Base-by-base conservation (phyloP, 768 basidiomycete genomes). In the Boletus eberwhitei region DNA sequence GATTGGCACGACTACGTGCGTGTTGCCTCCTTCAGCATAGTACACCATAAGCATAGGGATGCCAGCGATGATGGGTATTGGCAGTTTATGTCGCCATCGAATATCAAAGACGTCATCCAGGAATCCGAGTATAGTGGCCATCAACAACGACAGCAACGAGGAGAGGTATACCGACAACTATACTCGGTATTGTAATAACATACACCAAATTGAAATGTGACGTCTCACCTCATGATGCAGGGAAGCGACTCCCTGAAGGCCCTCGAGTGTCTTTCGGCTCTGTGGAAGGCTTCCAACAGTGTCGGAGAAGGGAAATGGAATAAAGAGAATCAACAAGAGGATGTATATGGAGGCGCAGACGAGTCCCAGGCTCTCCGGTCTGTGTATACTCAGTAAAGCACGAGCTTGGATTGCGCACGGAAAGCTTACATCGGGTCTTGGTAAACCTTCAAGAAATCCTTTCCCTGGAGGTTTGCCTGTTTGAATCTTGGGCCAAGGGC, bases 21-120 rank as follows among this genome's bases (percentile, higher is more conserved):
- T 99, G 61, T 94, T 86, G 9, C 97, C 97, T 11, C 83, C 82
- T 63, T 96, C 96, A 2, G 97, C 93, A 70, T 90, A 96, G 72
- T 98, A 99, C 9, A 98, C 96, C 75, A 98, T 87, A 24, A 99
- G 78, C 19, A 98, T 80, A 3, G 97, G 97, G 16, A 99, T 90
- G 21, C 91, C 90, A 0, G 93, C 96, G 57, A 99, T 90, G 66
- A 99, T 83, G 0, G 97, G 97, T 50, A 99, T 95, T 0, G 97
- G 97, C 13, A 99, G 74, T 70, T 99, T 99, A 73, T 98, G 93
- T 53, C 97, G 75, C 97, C 97, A 99, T 17, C 97, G 86, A 60
- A 99, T 98, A 69, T 99, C 97, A 62, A 98, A 99, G 5, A 98
- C 82, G 71, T 99, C 97, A 64, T 99, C 97, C 42, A 98, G 77